Evolutionary conservation across 352 stramenopile genomes (phyloP).

Genomic region (Pythium biforme): DNA sequence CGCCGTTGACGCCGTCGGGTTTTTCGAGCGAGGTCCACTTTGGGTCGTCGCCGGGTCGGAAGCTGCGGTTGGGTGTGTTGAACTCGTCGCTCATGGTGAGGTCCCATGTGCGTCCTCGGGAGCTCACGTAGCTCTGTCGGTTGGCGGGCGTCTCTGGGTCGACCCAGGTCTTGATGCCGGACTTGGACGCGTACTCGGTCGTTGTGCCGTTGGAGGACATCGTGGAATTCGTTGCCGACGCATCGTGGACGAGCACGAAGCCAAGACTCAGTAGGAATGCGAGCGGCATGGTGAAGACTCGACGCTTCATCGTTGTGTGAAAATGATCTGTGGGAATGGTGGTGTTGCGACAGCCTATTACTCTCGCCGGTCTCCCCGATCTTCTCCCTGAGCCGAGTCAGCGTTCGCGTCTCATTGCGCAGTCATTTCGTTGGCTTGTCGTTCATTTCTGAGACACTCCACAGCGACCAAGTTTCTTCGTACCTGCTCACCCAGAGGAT

Average conservation of each 20-base stretch:
- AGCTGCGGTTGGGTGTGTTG: slow-evolving; percentile 59
- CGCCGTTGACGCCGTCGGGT: slow-evolving; percentile 26
- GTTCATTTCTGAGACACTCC: too few relatives aligned
- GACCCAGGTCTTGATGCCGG: slow-evolving; percentile 44
- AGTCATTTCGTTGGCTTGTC: too few relatives aligned
- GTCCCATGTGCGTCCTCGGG: slow-evolving; percentile 36
- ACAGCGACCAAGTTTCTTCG: too few relatives aligned
- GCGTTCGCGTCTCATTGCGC: too few relatives aligned
- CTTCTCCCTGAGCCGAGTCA: too few relatives aligned
- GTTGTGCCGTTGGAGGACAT: background rate
- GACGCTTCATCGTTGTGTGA: too few relatives aligned
- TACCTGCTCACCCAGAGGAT: too few relatives aligned
- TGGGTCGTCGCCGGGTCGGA: slow-evolving; percentile 41
- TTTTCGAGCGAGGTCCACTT: slow-evolving; percentile 6
- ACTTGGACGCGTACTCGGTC: slow-evolving; percentile 33
- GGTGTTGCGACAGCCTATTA: background rate
- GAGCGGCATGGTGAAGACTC: too few relatives aligned
- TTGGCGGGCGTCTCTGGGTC: slow-evolving; percentile 39
- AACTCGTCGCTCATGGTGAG: slow-evolving; percentile 79
- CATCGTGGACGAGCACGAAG: background rate
- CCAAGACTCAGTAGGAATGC: background rate
- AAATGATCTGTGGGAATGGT: background rate
- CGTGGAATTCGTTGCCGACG: slow-evolving; percentile 2
- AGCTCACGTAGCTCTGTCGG: slow-evolving; percentile 32
- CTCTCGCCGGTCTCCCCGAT: too few relatives aligned